phyloP scores from a whole-genome alignment of 768 basidiomycete genomes.

The Suillus sp. region DNA sequence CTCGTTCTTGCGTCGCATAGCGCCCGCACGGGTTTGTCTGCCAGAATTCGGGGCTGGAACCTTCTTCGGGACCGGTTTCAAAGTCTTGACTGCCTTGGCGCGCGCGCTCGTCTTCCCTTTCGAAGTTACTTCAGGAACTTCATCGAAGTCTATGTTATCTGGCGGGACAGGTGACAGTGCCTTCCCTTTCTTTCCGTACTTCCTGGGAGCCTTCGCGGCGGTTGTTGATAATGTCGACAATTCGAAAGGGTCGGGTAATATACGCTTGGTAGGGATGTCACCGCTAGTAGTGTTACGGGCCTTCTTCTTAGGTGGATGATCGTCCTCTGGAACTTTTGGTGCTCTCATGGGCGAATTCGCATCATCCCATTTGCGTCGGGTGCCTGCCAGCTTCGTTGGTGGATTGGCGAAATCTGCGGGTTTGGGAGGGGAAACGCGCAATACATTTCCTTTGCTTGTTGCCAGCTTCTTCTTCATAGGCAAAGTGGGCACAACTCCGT shows the following conservation, averaged over 20 bases:
- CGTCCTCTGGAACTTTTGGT: slow-evolving; percentile 3
- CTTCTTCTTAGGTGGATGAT: slow-evolving; percentile 25
- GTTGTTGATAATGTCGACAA: slow-evolving; percentile 13
- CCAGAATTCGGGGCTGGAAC: background rate
- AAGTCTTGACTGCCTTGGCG: slow-evolving; percentile 22
- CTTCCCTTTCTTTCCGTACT: slow-evolving; percentile 37
- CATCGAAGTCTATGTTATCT: slow-evolving; percentile 34
- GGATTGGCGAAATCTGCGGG: slow-evolving; percentile 1
- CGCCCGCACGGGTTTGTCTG: slow-evolving; percentile 19
- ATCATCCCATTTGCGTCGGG: slow-evolving; percentile 30
- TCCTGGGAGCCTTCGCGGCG: slow-evolving; percentile 26
- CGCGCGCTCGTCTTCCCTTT: slow-evolving; percentile 11
- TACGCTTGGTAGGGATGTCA: slow-evolving; percentile 6
- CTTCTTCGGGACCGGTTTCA: slow-evolving; percentile 12
- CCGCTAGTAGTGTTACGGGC: slow-evolving; percentile 5
- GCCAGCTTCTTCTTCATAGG: background rate
- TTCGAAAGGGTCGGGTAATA: background rate
- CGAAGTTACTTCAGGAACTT: slow-evolving; percentile 26
- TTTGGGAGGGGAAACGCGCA: background rate
- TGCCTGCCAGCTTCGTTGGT: slow-evolving; percentile 23
- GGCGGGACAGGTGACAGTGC: slow-evolving; percentile 31
- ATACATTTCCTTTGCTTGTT: background rate
- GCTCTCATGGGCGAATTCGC: slow-evolving; percentile 3
- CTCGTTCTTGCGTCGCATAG: slow-evolving; percentile 31
- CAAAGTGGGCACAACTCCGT: background rate